Base-by-base conservation (phyloP, 805 yeast genomes). In the Saturnispora dispora region DNA sequence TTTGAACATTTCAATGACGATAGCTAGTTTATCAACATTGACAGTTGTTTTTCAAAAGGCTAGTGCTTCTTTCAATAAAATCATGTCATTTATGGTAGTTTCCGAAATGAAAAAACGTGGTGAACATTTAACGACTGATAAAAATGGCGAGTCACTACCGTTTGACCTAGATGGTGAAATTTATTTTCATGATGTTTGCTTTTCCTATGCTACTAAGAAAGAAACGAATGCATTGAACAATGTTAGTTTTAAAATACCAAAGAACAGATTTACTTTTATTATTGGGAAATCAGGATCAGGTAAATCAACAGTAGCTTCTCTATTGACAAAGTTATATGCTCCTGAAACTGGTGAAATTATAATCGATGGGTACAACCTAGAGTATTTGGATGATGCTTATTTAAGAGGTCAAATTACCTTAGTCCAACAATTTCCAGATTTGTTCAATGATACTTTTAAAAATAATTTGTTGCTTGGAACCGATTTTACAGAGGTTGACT, bases 251-350 rank as follows among this genome's bases (percentile, higher is more conserved):
- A 57, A 58, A 1, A 68, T 89, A 35, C 64, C 70, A 1, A 64
- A 77, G 0, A 73, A 76, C 1, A 57, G 67, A 32, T 61, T 77
- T 6, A 79, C 83, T 1, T 91, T 79, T 58, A 66, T 93, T 4
- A 77, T 93, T 41, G 99, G 99, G 1, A 73, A 75, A 54, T 89
- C 97, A 0, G 99, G 99, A 0, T 82, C 90, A 0, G 99, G 99
- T 0, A 93, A 93, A 64, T 91, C 98, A 0, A 85, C 98, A 0
- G 54, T 93, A 2, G 77, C 84, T 0, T 76, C 75, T 36, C 63
- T 93, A 2, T 58, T 93, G 1, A 63, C 85, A 50, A 76, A 76
- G 27, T 74, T 87, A 23, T 88, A 90, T 58, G 55, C 63, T 0
- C 67, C 86, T 55, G 54, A 63, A 0, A 51, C 63, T 0, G 99